Base-by-base conservation (phyloP, 2,329 filamentous ascomycete species). In the Paecilomyces variotii region DNA sequence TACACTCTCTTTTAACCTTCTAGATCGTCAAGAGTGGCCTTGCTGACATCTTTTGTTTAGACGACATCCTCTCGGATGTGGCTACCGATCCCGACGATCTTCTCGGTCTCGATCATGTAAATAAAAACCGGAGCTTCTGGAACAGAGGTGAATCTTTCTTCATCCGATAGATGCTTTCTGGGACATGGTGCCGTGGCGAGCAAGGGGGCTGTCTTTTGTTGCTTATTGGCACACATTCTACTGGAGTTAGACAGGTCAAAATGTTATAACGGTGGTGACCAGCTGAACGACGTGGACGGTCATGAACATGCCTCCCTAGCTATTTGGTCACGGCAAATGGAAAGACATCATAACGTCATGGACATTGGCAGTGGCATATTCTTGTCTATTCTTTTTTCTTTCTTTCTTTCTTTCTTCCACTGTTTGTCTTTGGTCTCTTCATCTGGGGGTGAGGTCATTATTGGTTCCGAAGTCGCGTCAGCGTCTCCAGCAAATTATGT, bases 21-120 rank as follows among this genome's bases (percentile, higher is more conserved):
- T n/a, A 14, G 10, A 25, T 35, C 14, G 7, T 24, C n/a, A 19
- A 45, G 39, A 9, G 19, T 19, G n/a, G 5, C 14, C 39, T 25
- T 24, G 49, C 35, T 52, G 25, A 14, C 49, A 63, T 57, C 12
- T 19, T n/a, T 39, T 45, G 11, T 51, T 50, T 58, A 79, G 77
- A 79, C 59, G 76, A 80, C 60, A 73, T 80, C 27, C 70, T 80
- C 39, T 72, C 75, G 51, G 77, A 79, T 55, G 65, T 78, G 35
- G 89, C 91, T 62, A 95, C 94, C 74, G 87, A 94, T 60, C 85
- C 91, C 0, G 82, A 88, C n/a, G 85, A 88, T 56, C 82, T 96
- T 24, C 84, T 97, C 54, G 81, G 83, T 19, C 75, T 87, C 57
- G 85, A 87, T 65, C 84, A 87, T 73, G 76, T 83, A 61, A 86